Evolutionary conservation across 768 basidiomycete species (phyloP), one percentile per base, ranked within the genome.

Genomic region (Candolleomyces efflorescens): DNA sequence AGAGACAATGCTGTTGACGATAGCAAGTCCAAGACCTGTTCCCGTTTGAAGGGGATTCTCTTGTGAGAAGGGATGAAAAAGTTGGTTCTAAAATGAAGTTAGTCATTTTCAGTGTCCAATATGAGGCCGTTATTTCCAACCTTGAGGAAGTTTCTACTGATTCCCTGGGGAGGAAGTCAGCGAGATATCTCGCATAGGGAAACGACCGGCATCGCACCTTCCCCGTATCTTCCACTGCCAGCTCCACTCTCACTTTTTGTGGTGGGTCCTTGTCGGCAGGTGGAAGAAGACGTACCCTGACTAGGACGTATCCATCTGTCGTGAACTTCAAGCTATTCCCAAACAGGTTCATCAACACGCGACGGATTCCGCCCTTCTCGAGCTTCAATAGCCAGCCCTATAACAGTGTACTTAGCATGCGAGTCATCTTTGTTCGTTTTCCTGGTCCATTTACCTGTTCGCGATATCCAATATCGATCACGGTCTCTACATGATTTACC

Each of bases 1-100:
- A 15, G 83, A 84, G 38, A 95, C 83, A 61, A 97, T 97, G 63
- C 89, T 92, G 75, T 90, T 93, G 67, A 97, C 95, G 62, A 98
- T 97, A 32, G 95, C 94, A 22, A 97, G 84, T 10, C 95, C 95
- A 7, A 98, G 82, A 5, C 94, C 95, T 1, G 94, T 97, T 1
- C 94, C 94, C 1, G 92, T 86, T 65, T 95, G 93, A 5, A 96
- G 70, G 0, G 94, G 94, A 63, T 96, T 95, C 71, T 97, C 95
- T 75, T 98, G 95, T 0, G 94, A 94, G 73, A 98, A 98, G 0
- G 95, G 95, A 64, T 96, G 95, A 75, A 97, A 98, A 5, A 98
- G 78, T 73, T 95, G 92, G 64, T 97, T 94, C 89, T 90, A 62
- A 58, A 43, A 44, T 32, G 36, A 41, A 32, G 24, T 32, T 18